phyloP scores from a whole-genome alignment of 441 rosid genomes.

The Jatropha multifida region DNA sequence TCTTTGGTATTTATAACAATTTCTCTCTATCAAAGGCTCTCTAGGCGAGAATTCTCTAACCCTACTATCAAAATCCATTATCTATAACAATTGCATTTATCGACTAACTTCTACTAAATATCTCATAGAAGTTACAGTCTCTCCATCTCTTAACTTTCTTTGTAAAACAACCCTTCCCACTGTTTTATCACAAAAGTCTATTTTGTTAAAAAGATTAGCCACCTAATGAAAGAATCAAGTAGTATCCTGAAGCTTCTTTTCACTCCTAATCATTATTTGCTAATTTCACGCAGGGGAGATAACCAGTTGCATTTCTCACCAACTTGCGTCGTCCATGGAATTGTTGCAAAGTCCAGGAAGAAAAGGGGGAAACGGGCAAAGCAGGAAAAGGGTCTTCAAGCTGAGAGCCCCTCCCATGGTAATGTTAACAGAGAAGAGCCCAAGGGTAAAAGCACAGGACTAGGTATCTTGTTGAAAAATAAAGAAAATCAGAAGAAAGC shows the following conservation, averaged over 20 bases:
- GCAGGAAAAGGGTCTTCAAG: constrained; percentile 13
- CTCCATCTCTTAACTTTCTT: neutral
- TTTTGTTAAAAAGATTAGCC: neutral
- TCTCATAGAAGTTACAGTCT: neutral
- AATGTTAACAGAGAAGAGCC: constrained; percentile 11
- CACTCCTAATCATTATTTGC: neutral
- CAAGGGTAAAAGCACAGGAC: neutral
- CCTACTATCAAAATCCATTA: neutral
- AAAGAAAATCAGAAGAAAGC: constrained; percentile 25
- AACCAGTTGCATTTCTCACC: neutral
- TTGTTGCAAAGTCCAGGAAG: constrained; percentile 23
- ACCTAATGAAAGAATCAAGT: neutral
- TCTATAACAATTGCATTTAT: neutral
- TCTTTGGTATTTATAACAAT: neutral
- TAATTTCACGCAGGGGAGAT: constrained; percentile 18
- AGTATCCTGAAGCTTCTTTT: neutral
- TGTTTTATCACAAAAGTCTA: neutral
- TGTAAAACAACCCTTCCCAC: neutral
- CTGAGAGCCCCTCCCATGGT: constrained; percentile 5
- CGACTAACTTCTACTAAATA: neutral
- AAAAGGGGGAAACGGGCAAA: constrained; percentile 25
- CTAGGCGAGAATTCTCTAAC: neutral
- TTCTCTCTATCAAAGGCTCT: neutral
- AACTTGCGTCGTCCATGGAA: constrained; percentile 13
- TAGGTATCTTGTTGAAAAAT: neutral